Conservation (phyloP, 176 grass and related monocot species). For the Pontederia crassipes region DNA sequence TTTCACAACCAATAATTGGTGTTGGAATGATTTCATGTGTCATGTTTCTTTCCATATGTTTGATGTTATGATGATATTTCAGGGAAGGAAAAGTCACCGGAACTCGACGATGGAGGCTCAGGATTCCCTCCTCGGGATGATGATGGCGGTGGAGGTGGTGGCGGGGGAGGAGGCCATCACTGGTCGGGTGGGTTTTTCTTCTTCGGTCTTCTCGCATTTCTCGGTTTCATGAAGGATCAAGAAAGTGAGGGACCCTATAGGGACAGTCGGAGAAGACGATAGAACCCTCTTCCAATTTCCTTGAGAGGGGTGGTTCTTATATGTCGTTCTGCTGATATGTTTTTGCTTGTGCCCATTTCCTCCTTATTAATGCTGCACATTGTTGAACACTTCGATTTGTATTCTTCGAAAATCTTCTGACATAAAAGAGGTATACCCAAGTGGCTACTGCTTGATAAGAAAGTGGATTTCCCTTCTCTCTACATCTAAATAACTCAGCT, state of each 20-base stretch:
- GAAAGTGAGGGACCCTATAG: constrained; percentile 12
- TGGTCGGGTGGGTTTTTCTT: constrained; percentile 27
- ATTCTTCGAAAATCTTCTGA: too few species aligned
- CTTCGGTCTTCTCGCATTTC: constrained; percentile 21
- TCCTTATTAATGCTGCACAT: too few species aligned
- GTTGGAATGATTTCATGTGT: background rate
- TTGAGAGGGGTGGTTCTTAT: too few species aligned
- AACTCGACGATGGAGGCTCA: constrained; percentile 19
- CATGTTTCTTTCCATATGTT: background rate
- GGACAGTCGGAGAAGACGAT: constrained; percentile 1
- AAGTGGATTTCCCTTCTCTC: too few species aligned
- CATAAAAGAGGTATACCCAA: too few species aligned
- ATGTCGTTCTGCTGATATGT: too few species aligned
- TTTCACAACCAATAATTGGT: too few species aligned
- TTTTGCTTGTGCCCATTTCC: too few species aligned
- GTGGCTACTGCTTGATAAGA: too few species aligned
- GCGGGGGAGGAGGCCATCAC: constrained; percentile 7
- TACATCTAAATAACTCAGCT: too few species aligned
- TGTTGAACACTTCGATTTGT: too few species aligned
- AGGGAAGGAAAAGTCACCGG: constrained; percentile 22
- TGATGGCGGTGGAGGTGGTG: constrained; percentile 17
- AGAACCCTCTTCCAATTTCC: background rate
- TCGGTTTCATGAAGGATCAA: constrained; percentile 21
- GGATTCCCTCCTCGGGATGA: constrained; percentile 30
- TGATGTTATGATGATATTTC: background rate